phyloP scores from a whole-genome alignment of 331 rosid species.

The Malus hybrid region DNA sequence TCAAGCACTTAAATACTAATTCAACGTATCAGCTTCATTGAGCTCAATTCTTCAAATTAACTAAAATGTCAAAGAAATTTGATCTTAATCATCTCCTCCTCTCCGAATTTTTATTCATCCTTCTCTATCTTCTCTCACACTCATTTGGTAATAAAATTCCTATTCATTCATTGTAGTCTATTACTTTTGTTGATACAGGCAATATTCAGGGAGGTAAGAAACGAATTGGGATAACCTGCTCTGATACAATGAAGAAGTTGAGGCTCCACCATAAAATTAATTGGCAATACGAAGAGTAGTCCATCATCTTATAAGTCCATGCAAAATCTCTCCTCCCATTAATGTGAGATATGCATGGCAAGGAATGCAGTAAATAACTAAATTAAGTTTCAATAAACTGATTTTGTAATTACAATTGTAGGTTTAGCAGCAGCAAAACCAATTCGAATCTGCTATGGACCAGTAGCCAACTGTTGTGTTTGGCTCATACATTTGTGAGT shows the following conservation, averaged over 20 bases:
- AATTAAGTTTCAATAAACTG: background rate
- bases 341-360: background rate
- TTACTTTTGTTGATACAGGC: too few relatives aligned
- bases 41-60: background rate
- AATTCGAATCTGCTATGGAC: constrained; percentile 23
- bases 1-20: background rate
- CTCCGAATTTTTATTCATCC: too few relatives aligned
- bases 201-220: too few relatives aligned
- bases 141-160: background rate
- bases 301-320: too few relatives aligned
- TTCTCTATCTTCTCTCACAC: background rate
- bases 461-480: background rate
- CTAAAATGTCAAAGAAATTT: background rate
- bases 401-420: background rate
- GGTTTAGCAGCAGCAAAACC: background rate
- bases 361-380: background rate
- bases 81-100: background rate
- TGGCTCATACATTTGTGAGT: too few relatives aligned
- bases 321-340: rapidly evolving
- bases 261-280: too few relatives aligned
- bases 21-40: background rate
- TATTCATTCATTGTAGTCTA: background rate
- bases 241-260: too few relatives aligned
- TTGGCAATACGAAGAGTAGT: too few relatives aligned
- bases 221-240: too few relatives aligned